phyloP scores from a whole-genome alignment of 1,139 yeast species.

The Blastobotrys ciferrii region DNA sequence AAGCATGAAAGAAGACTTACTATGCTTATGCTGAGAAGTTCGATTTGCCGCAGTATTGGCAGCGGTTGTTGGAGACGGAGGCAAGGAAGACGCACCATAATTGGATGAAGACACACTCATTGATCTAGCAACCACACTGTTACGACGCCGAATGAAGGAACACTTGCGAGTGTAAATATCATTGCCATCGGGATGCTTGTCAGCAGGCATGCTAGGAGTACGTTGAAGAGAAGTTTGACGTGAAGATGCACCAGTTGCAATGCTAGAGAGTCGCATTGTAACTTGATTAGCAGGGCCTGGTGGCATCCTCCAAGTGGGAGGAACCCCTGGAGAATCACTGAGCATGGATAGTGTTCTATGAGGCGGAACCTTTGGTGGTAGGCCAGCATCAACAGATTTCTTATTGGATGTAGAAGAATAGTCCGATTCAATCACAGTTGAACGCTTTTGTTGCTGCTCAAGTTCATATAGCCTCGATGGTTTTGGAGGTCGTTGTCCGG shows the following conservation, averaged over 20 bases:
- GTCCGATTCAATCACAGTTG: conserved; percentile 9
- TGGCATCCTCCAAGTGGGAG: neutral
- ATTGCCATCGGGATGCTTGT: conserved; percentile 6
- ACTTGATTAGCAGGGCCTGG: conserved; percentile 2
- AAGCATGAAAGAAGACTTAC: conserved; percentile 24
- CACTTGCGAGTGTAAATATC: conserved; percentile 30
- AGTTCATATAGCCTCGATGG: conserved; percentile 12
- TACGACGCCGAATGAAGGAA: conserved; percentile 16
- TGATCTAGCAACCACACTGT: neutral
- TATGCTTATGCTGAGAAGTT: neutral
- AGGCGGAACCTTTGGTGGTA: conserved; percentile 32
- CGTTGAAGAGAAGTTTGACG: conserved; percentile 4
- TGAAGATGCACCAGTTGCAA: conserved; percentile 1
- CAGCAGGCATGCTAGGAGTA: conserved; percentile 4
- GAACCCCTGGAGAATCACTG: conserved; percentile 1
- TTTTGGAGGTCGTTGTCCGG: conserved; percentile 14
- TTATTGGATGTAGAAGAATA: conserved; percentile 1
- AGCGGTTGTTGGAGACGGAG: conserved; percentile 15
- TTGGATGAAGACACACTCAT: conserved; percentile 3
- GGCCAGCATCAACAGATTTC: conserved; percentile 27
- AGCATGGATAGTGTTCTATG: conserved; percentile 22
- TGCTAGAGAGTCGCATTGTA: conserved; percentile 2
- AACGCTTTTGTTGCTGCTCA: conserved; percentile 10
- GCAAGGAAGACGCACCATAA: conserved; percentile 9
- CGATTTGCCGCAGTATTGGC: neutral